These are phyloP conservation scores for Eragrostis nindensis DNA, from an alignment of 176 grass and related monocot genomes.

Conservation along the genomic window DNA sequence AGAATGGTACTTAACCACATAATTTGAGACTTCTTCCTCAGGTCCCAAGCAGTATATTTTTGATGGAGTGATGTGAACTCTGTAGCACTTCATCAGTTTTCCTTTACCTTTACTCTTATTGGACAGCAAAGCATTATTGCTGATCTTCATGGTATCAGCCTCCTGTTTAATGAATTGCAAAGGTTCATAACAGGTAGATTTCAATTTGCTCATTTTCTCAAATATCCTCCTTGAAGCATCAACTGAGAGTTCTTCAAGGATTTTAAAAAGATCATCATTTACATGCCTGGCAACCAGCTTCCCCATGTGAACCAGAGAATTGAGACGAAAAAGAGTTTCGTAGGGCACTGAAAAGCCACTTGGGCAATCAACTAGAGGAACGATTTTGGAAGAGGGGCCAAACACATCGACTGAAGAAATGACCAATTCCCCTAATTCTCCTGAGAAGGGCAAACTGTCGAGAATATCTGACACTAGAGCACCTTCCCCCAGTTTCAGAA, in stretches of 20 bases:
- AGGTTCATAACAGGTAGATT: conserved; percentile 78
- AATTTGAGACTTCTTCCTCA: conserved; percentile 88
- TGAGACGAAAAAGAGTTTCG: conserved; percentile 84
- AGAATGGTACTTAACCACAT: conserved; percentile 73
- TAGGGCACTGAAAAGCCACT: conserved; percentile 68
- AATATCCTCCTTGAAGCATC: conserved; percentile 64
- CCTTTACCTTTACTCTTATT: conserved; percentile 42
- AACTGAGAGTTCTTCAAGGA: conserved; percentile 60
- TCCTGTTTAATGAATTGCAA: conserved; percentile 70
- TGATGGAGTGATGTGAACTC: conserved; percentile 86
- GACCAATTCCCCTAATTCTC: conserved; percentile 60
- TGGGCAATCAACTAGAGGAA: conserved; percentile 75
- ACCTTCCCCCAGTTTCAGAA: conserved; percentile 56
- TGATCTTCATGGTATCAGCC: conserved; percentile 50
- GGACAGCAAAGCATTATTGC: conserved; percentile 27
- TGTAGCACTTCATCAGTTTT: conserved; percentile 75
- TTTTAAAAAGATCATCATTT: conserved; percentile 69
- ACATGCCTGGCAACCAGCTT: conserved; percentile 74
- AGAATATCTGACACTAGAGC: conserved; percentile 57
- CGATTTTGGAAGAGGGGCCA: conserved; percentile 50
- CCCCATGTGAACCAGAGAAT: conserved; percentile 89
- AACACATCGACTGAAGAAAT: conserved; percentile 31
- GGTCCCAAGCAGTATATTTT: conserved; percentile 93
- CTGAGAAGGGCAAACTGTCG: conserved; percentile 57
- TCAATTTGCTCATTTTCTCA: conserved; percentile 79